Conservation (phyloP, 73 alveolate genomes). For the Tetrahymena thermophila region DNA sequence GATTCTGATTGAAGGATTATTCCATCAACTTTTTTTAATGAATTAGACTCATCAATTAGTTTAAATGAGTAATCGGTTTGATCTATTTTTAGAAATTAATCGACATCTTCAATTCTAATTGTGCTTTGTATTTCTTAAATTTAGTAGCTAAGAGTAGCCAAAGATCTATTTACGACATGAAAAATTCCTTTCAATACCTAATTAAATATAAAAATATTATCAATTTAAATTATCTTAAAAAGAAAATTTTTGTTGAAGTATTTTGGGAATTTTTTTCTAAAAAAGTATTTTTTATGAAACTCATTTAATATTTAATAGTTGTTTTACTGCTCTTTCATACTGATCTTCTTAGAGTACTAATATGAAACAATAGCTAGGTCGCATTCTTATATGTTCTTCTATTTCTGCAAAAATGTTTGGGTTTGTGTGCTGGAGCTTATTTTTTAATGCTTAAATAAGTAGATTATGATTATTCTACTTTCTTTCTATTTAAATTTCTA, state of each 20-base stretch:
- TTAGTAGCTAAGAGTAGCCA: background rate
- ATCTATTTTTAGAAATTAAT: background rate
- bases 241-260: background rate
- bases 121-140: background rate
- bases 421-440: background rate
- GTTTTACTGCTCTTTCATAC: background rate
- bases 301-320: background rate
- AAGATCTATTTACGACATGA: background rate
- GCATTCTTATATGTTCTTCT: background rate
- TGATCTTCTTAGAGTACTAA: background rate
- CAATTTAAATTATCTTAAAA: background rate
- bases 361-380: background rate
- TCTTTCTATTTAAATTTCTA: background rate
- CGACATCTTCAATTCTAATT: background rate
- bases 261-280: background rate
- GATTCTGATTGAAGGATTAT: background rate
- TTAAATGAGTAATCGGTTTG: background rate
- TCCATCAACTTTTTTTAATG: background rate
- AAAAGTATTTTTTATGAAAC: no score
- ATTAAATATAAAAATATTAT: background rate
- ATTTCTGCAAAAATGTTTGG: background rate
- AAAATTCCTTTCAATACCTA: background rate
- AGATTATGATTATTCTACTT: background rate
- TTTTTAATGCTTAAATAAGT: background rate
- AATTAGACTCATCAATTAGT: background rate